Conservation (phyloP, 768 basidiomycete genomes). For the Mrakia gelida region DNA sequence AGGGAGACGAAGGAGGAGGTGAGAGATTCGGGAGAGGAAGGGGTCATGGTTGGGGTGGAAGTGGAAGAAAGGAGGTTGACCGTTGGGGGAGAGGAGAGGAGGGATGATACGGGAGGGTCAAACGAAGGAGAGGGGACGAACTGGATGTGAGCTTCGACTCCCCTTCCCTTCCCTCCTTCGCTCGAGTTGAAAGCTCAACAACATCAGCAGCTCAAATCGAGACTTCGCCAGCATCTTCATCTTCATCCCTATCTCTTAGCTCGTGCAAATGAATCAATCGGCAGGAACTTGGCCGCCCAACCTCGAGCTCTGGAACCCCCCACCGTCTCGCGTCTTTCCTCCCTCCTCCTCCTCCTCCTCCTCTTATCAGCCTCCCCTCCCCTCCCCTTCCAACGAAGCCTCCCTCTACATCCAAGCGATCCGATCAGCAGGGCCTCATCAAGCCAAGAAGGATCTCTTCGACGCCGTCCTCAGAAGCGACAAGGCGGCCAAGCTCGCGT, state of each 20-base stretch:
- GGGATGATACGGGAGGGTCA: not conserved
- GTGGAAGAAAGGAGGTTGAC: not conserved
- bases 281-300: not conserved
- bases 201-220: not conserved
- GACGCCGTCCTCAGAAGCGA: not conserved
- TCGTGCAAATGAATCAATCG: not conserved
- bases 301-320: not conserved
- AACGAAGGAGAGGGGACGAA: not conserved
- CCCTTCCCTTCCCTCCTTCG: not conserved
- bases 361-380: not conserved
- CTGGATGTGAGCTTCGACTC: not conserved
- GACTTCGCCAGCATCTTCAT: not conserved
- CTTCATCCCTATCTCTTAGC: not conserved
- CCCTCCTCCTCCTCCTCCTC: not conserved
- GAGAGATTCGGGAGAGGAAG: conserved; percentile 1
- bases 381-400: not conserved
- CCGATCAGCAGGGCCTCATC: not conserved
- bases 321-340: not conserved
- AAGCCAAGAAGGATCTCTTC: not conserved
- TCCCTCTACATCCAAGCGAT: not conserved
- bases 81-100: not conserved
- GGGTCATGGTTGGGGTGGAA: not conserved
- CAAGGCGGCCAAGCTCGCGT: not conserved
- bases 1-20: conserved; percentile 12
- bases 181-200: not conserved